phyloP scores from a whole-genome alignment of 495 filamentous ascomycete genomes.

The Platismatia glauca region DNA sequence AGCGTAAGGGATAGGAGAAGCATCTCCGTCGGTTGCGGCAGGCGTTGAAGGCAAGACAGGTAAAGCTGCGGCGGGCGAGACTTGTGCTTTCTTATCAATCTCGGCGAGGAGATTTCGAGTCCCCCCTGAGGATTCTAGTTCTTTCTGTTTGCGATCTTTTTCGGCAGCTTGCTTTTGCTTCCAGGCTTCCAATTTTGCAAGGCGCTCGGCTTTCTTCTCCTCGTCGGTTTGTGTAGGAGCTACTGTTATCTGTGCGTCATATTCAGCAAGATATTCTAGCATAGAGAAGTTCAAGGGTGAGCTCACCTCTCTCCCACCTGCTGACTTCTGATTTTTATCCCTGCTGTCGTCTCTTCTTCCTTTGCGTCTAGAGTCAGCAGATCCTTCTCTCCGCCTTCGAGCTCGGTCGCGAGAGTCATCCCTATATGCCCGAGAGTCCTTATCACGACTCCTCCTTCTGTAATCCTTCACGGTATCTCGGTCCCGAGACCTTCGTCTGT shows the following conservation, averaged over 20 bases:
- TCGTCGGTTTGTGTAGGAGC: slow-evolving; percentile 60
- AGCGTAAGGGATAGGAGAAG: slow-evolving; percentile 49
- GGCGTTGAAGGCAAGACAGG: slow-evolving; percentile 50
- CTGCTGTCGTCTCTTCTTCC: slow-evolving; percentile 59
- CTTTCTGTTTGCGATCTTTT: slow-evolving; percentile 66
- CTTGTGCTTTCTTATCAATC: slow-evolving; percentile 62
- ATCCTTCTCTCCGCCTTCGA: slow-evolving; percentile 62
- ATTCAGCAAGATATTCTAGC: not conserved
- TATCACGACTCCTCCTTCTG: slow-evolving; percentile 60
- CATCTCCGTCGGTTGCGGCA: slow-evolving; percentile 29
- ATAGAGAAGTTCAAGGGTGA: not conserved
- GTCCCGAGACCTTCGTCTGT: slow-evolving; percentile 51
- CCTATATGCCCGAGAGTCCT: slow-evolving; percentile 66
- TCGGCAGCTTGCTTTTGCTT: slow-evolving; percentile 79
- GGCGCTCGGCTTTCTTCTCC: slow-evolving; percentile 73
- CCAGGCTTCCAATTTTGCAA: slow-evolving; percentile 84
- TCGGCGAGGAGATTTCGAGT: slow-evolving; percentile 61
- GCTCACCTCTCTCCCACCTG: slow-evolving; percentile 48
- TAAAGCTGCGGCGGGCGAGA: slow-evolving; percentile 43
- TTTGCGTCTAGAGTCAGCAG: slow-evolving; percentile 64
- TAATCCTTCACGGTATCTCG: slow-evolving; percentile 51
- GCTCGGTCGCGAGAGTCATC: slow-evolving; percentile 69
- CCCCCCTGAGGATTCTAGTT: slow-evolving; percentile 49
- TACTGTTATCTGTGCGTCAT: slow-evolving; percentile 16
- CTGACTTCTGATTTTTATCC: slow-evolving; percentile 41